Conservation (phyloP, 2,329 filamentous ascomycete species). For the Rutstroemia sydowiana region DNA sequence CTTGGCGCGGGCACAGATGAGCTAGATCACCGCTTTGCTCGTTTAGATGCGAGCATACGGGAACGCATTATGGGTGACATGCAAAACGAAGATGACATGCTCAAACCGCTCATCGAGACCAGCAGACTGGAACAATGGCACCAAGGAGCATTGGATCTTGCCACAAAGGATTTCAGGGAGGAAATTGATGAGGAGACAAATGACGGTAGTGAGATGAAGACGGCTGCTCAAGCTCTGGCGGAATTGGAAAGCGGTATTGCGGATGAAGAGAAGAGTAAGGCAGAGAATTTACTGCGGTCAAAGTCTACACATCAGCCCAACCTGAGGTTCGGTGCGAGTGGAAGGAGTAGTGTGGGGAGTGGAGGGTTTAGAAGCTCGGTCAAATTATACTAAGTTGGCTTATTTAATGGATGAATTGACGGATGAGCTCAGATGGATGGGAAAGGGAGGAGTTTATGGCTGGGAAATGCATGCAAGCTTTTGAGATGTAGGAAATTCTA, state of each 20-base stretch:
- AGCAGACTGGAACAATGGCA: conserved; percentile 66
- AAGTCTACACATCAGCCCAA: conserved; percentile 20
- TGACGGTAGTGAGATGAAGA: conserved; percentile 19
- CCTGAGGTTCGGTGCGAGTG: conserved; percentile 16
- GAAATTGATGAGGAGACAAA: conserved; percentile 27
- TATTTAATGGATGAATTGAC: not conserved
- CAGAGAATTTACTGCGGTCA: conserved; percentile 19
- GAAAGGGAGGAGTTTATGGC: not conserved
- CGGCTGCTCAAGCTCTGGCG: conserved; percentile 16
- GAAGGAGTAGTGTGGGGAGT: conserved; percentile 17
- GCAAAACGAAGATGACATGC: conserved; percentile 59
- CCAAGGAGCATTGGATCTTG: conserved; percentile 33
- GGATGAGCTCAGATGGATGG: not conserved
- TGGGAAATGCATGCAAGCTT: not conserved
- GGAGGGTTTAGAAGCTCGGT: conserved; percentile 14
- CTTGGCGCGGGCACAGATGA: conserved; percentile 54
- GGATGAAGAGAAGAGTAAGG: conserved; percentile 24
- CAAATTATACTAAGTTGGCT: conserved; percentile 8
- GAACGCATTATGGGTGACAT: conserved; percentile 65
- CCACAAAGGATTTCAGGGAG: conserved; percentile 32
- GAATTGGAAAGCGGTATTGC: conserved; percentile 24
- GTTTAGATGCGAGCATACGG: conserved; percentile 55
- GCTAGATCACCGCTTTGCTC: conserved; percentile 52
- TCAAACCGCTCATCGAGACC: conserved; percentile 59
- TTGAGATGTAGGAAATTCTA: too few relatives aligned